Evolutionary conservation across 305 asterid genomes (phyloP), one percentile per base, ranked within the genome.

Genomic region (Rubia peregrina): DNA sequence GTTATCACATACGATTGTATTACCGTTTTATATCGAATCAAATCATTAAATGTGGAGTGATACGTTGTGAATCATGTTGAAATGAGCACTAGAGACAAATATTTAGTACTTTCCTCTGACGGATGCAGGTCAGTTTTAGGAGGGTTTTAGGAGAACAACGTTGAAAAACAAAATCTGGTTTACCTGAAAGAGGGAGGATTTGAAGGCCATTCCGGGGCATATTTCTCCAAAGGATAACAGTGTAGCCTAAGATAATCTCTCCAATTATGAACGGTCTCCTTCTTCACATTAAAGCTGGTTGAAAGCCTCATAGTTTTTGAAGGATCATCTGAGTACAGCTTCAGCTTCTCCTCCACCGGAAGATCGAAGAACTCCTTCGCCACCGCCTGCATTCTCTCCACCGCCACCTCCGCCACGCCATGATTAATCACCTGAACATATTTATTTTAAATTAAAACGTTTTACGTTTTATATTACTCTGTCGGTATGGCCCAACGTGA

Each of bases 221-320:
- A 89, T 41, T 87, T 80, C n/a, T 90, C 94, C 77, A 93, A 75
- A 10, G 98, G 98, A 78, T 89, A 67, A 69, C 98, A 93, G 60
- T 93, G 97, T 65, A 93, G 95, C 76, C 98, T 80, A 22, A 93
- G 87, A 80, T 89, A 93, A 56, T 92, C 98, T 69, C 98, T 88
- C 98, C 98, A 92, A 55, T 90, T 90, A 74, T 87, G 97, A 49
- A 92, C 88, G 0, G 89, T 87, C 83, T 93, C 98, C 77, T 89
- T 89, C 68, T 78, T 84, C 61, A 90, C 87, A 72, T 93, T 93
- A 65, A 93, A 93, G 57, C 98, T 93, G 7, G 98, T 90, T 0
- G 98, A 90, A 7, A 93, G 81, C 71, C 98, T 77, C 86, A 80
- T 82, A 8, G 97, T 88, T 66, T 89, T 93, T 3, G 92, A 60